Evolutionary conservation across 345 rosid species (phyloP), one percentile per base, ranked within the genome.

Genomic region (Gossypium mustelinum): DNA sequence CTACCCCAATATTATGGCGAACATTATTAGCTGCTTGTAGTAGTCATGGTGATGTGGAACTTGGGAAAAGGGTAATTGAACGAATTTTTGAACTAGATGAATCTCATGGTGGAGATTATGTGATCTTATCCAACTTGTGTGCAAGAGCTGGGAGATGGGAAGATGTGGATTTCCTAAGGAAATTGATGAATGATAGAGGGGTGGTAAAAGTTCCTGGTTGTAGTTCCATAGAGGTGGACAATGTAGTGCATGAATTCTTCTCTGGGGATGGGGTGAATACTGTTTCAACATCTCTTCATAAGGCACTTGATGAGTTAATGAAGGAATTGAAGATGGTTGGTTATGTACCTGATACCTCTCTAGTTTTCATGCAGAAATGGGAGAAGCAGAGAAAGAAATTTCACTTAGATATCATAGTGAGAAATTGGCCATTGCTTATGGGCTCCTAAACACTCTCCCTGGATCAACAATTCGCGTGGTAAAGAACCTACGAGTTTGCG

Each of bases 401-500:
- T 76, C 86, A 13, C 82, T 90, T 77, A 85, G 90, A 75, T 94
- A 90, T 84, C 98, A 94, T 63, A 92, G 97, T 58, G 97, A 94
- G 78, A 94, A 92, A 79, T 75, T 90, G 68, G 97, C 98, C 52
- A 89, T 92, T 51, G 82, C 87, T 29, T 92, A 82, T 63, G 98
- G 97, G 65, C 86, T 94, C 59, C 79, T 92, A 77, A 88, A 90
- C 70, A 92, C 91, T 58, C 88, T 84, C 34, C 90, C 92, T 3
- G 89, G 98, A 48, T 80, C 84, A 11, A 92, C 88, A 41, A 87
- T 92, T 68, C 81, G 97, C 20, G 93, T 94, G 48, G 91, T 87
- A 22, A 94, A 94, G 87, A 94, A 94, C 77, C 88, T 92, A 50
- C 84, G 97, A 18, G 91, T 92, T 2, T 94, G 98, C 79, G 82